These are phyloP conservation scores for Choanephora cucurbitarum DNA, from an alignment of 371 early-diverging fungal genomes.

Conservation along the genomic window DNA sequence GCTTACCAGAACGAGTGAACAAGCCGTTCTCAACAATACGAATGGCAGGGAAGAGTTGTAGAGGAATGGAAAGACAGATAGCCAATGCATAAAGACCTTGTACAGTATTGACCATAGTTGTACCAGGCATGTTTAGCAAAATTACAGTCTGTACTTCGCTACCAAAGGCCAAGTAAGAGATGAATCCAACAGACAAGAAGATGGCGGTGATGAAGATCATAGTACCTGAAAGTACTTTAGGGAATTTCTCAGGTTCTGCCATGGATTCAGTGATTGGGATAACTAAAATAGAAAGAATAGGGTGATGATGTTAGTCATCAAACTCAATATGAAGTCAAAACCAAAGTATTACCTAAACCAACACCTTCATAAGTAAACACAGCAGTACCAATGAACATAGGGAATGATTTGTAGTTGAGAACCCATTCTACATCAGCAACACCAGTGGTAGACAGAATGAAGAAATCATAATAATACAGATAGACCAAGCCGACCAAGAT, in stretches of 20 bases:
- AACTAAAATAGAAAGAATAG: conserved; percentile 29
- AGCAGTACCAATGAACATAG: conserved; percentile 85
- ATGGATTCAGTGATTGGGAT: conserved; percentile 75
- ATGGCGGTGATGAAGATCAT: conserved; percentile 72
- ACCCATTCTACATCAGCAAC: conserved; percentile 54
- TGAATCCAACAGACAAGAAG: conserved; percentile 73
- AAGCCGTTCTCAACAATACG: conserved; percentile 79
- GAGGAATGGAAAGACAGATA: conserved; percentile 82
- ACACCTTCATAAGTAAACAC: conserved; percentile 91
- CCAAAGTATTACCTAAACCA: conserved; percentile 68
- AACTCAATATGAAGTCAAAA: too few relatives aligned
- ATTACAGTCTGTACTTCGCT: conserved; percentile 77
- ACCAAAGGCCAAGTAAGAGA: conserved; percentile 84
- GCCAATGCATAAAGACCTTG: conserved; percentile 84
- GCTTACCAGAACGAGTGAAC: conserved; percentile 67
- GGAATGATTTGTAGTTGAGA: conserved; percentile 64
- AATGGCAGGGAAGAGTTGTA: conserved; percentile 86
- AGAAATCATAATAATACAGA: conserved; percentile 79
- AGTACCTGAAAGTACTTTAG: conserved; percentile 65
- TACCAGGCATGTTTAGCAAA: conserved; percentile 74
- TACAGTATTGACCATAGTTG: conserved; percentile 58
- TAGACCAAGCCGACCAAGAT: conserved; percentile 81
- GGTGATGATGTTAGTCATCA: too few relatives aligned
- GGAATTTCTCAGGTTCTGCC: conserved; percentile 80
- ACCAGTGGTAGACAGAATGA: conserved; percentile 59